A percentile compares a stretch with the other conserved stretches of the same genome.
Evolutionary conservation across 495 filamentous ascomycete species (phyloP).

Genomic region (Aspergillus olivimuriae): DNA sequence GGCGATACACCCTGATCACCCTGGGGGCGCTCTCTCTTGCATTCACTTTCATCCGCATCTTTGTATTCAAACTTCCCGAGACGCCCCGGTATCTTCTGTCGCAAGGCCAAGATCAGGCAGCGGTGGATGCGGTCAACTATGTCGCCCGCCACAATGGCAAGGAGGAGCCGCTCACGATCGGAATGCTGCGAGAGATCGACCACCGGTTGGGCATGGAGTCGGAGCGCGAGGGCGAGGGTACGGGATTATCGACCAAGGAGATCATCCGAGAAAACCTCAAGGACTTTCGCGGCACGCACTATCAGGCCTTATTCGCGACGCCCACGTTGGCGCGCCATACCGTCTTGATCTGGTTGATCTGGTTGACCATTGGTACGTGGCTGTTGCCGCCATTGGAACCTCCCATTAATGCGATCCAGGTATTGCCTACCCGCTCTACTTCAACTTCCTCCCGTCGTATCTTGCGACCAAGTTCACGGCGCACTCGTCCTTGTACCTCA

Average conservation of each 20-base stretch:
- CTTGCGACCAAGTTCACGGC: constrained; percentile 23
- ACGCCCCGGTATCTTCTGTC: constrained; percentile 28
- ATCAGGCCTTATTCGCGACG: constrained; percentile 22
- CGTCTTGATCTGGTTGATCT: constrained; percentile 21
- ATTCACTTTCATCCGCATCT: constrained; percentile 25
- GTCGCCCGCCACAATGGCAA: constrained; percentile 24
- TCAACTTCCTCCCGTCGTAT: constrained; percentile 30
- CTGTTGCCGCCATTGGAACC: neutral
- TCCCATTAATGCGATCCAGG: constrained; percentile 8
- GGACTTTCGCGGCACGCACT: constrained; percentile 22
- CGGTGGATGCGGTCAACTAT: constrained; percentile 26
- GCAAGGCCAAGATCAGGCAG: constrained; percentile 24
- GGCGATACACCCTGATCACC: constrained; percentile 29
- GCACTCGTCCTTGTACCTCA: constrained; percentile 19
- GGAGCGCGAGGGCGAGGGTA: neutral
- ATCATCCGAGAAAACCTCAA: constrained; percentile 25
- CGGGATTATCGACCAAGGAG: constrained; percentile 15
- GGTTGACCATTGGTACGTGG: constrained; percentile 25
- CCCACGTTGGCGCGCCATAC: constrained; percentile 17
- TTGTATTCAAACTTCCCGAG: constrained; percentile 28
- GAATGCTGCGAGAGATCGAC: constrained; percentile 27
- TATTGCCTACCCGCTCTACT: constrained; percentile 30
- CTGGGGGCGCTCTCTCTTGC: constrained; percentile 21
- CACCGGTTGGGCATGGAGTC: constrained; percentile 8
- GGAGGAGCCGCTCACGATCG: constrained; percentile 22